Evolutionary conservation across 768 basidiomycete genomes (phyloP), one percentile per base, ranked within the genome.

Genomic region (Cantharellus anzutake): DNA sequence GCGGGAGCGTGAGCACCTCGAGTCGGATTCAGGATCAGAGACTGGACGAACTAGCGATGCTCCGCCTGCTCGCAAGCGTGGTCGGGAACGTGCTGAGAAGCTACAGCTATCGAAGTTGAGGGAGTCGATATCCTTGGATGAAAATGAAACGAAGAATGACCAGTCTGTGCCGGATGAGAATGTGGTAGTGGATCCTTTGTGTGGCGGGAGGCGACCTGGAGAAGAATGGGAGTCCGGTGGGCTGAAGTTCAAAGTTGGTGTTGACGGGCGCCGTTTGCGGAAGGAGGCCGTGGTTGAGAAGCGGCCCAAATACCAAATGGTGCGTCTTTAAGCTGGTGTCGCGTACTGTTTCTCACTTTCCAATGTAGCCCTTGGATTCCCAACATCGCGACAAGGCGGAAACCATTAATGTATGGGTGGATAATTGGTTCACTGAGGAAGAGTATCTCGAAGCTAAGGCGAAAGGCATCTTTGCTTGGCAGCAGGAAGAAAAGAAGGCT

Each of bases 161-260:
- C 11, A 48, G 44, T 11, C 44, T 48, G 44, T 29, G 44, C 44
- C 44, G 44, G 44, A 11, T 48, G 44, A 29, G 11, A 29, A 48
- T 48, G 11, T 55, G 14, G 52, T 11, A 14, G 52, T 55, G 14
- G 52, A 57, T 42, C 56, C 56, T 14, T 37, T 57, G 5, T 57
- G 56, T 57, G 56, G 14, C 14, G 56, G 56, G 11, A 37, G 40
- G 7, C 39, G 37, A 38, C 7, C 38, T 14, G 56, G 56, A 14
- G 56, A 57, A 39, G 40, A 40, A 11, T 57, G 56, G 56, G 41
- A 39, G 35, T 57, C 56, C 14, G 56, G 56, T 5, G 40, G 42
- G 5, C 11, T 57, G 5, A 57, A 42, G 56, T 57, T 57, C 56
- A 57, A 57, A 41, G 56, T 57, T 14, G 56, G 56, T 14, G 5